Base-by-base conservation (phyloP, 768 basidiomycete species). In the Kwoniella europaea region DNA sequence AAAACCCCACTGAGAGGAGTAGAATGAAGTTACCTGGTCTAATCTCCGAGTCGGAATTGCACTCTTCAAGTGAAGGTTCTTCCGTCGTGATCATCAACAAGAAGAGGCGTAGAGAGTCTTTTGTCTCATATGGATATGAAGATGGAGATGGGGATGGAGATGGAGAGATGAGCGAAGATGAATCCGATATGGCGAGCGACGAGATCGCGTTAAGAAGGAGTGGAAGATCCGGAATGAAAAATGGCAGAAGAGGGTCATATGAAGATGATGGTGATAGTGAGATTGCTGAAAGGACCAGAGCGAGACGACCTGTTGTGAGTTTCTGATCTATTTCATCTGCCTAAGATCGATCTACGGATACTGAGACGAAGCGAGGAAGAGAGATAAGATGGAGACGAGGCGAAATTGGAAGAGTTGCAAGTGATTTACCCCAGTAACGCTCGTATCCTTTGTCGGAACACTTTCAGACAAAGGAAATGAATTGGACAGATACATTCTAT, bases 131-230 rank as follows among this genome's bases (percentile, higher is more conserved):
- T 42, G 43, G 42, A 35, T 50, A 50, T 50, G 10, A 41, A 27
- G 63, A 64, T 27, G 27, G 27, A 27, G 27, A 27, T 27, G 27
- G 27, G 41, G 63, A 60, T 4, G 66, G 44, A 2, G 46, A 56
- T 1, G 58, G 46, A 18, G 62, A 63, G 16, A 35, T 65, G 42
- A 65, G 64, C 42, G 71, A 55, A 9, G 67, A 56, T 10, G 55
- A 43, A 10, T 35, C n/a, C 16, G 67, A 68, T 2, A 63, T 46
- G 22, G 62, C 18, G 10, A 68, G 61, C 44, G 67, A 68, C n/a
- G 63, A 62, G 4, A 24, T 72, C 10, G 60, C 46, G 5, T 29
- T 64, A 29, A 67, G 71, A 20, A 20, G 71, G 52, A 68, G 59
- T 35, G 61, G 16, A 16, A 68, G 62, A 56, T 58, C 55, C 13